Base-by-base conservation (phyloP, 208 protist species). In the Acanthamoeba lugdunensis region DNA sequence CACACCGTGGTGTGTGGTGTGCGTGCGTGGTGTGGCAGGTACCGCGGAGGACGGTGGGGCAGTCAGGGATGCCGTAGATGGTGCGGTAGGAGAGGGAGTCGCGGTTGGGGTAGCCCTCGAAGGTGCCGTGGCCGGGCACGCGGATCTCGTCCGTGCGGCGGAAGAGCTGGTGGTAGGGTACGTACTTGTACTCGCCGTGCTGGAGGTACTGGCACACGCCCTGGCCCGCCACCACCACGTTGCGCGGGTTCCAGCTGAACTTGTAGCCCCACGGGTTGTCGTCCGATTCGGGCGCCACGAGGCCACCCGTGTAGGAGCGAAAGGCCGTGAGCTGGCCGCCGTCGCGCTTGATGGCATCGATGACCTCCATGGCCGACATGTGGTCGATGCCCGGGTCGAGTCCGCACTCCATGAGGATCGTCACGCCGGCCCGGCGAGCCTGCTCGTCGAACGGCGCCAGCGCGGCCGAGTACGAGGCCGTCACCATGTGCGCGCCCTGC, bases 301-400 rank as follows among this genome's bases (percentile, higher is more conserved):
- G 89, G 18, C 95, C 95, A 50, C 95, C 95, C 45, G 90, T 95
- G 21, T 93, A 95, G 79, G 71, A 94, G 56, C 95, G 93, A 33
- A 96, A 77, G 94, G 95, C 79, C 81, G 81, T 50, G 37, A 97
- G 65, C 52, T 96, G 54, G 28, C 91, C 95, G 23, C 67, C 75
- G 25, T 92, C 61, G 5, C 11, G 28, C 16, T 77, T 63, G 23
- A 94, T 71, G 6, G 93, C 65, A 14, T 97, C 94, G 16, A 97
- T 93, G 14, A 94, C 96, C 69, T 79, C 48, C 73, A 91, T 91
- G 21, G 85, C 56, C 33, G 41, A 56, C 6, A 97, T 58, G 94
- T 98, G 97, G 94, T 98, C 97, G 52, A 97, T 97, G 52, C 97
- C 97, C 65, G 97, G 97, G 84, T 98, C 97, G 8, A 98, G 81